A percentile compares a stretch with the other conserved stretches of the same genome.
These are phyloP conservation scores for Eucalyptus cloeziana DNA, from an alignment of 345 rosid genomes.

Conservation along the genomic window DNA sequence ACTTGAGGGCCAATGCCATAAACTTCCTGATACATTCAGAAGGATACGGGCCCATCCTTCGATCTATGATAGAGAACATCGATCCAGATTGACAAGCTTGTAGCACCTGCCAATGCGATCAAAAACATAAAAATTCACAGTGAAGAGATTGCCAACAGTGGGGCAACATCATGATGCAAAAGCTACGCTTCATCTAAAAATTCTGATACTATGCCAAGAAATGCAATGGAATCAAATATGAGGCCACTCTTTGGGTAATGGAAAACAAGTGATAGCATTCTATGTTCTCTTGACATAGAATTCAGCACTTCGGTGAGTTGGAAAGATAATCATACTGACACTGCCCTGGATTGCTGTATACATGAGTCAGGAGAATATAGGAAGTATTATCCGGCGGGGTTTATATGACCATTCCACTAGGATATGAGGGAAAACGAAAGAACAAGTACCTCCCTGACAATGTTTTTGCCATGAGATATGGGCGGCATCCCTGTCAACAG, in stretches of 20 bases:
- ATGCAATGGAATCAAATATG: neutral
- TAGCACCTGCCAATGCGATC: slow-evolving; percentile 28
- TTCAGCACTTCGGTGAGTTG: neutral
- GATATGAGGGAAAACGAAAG: neutral
- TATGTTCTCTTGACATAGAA: neutral
- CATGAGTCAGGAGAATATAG: neutral
- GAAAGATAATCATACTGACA: neutral
- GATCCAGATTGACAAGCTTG: slow-evolving; percentile 54
- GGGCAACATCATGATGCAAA: neutral
- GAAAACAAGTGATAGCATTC: neutral
- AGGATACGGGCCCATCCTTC: slow-evolving; percentile 73
- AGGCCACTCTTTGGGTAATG: neutral
- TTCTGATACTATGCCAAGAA: neutral
- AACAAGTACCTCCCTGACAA: slow-evolving; percentile 65
- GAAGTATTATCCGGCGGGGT: neutral
- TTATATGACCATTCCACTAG: neutral
- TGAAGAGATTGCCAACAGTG: neutral
- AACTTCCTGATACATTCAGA: slow-evolving; percentile 67
- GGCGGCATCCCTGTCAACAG: slow-evolving; percentile 87
- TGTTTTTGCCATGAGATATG: slow-evolving; percentile 80
- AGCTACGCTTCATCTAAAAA: neutral
- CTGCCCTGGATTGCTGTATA: neutral
- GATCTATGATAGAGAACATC: slow-evolving; percentile 65
- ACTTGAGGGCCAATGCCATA: slow-evolving; percentile 57
- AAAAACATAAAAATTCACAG: neutral